phyloP scores from a whole-genome alignment of 192 early-diverging fungal species.

The Obelidium mucronatum region DNA sequence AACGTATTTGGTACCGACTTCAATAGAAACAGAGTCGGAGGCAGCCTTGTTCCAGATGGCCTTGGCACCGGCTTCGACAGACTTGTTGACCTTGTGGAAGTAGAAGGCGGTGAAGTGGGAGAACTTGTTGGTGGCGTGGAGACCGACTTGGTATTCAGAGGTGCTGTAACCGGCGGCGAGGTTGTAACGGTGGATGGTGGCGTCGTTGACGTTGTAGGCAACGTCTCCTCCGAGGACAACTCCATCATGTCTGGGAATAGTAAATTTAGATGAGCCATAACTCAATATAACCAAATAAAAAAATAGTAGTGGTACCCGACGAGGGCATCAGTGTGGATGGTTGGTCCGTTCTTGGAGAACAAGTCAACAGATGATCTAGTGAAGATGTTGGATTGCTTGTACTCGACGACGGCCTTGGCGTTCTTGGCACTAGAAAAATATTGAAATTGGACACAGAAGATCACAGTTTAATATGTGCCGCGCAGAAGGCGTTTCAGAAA shows the following conservation, averaged over 20 bases:
- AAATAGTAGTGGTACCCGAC: conserved; percentile 59
- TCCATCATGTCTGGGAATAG: conserved; percentile 65
- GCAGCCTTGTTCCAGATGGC: conserved; percentile 87
- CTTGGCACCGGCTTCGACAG: conserved; percentile 94
- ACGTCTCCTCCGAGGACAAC: conserved; percentile 92
- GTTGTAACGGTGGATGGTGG: conserved; percentile 89
- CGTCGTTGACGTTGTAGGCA: conserved; percentile 91
- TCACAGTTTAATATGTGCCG: not conserved
- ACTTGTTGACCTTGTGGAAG: conserved; percentile 93
- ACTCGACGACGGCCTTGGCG: conserved; percentile 53
- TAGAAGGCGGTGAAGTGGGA: conserved; percentile 90
- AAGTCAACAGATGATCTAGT: conserved; percentile 89
- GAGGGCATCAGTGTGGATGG: conserved; percentile 85
- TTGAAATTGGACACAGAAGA: not conserved
- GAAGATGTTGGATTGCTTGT: conserved; percentile 96
- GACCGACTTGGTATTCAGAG: conserved; percentile 85
- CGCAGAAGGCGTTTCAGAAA: not conserved
- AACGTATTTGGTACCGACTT: conserved; percentile 94
- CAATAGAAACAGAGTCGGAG: conserved; percentile 75
- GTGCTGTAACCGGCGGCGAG: conserved; percentile 85
- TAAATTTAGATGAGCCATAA: conserved; percentile 1
- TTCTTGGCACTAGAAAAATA: conserved; percentile 19
- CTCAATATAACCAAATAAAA: not conserved
- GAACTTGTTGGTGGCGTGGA: conserved; percentile 92
- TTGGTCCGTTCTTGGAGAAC: conserved; percentile 85